Conservation (phyloP, 441 rosid genomes). For the Populus hybrid region DNA sequence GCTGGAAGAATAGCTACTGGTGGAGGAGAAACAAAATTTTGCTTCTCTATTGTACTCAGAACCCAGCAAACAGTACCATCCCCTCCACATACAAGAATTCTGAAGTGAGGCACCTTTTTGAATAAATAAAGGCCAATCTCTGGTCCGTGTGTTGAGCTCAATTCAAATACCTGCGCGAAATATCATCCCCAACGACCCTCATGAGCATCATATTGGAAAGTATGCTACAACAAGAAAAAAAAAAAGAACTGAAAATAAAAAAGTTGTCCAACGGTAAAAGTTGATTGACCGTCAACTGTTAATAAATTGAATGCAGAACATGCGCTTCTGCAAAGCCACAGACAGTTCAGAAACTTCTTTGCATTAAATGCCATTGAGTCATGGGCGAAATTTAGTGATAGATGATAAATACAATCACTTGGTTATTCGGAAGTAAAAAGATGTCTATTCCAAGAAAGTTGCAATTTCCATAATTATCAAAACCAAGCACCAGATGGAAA, state of each 20-base stretch:
- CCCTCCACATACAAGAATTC: conserved; percentile 95
- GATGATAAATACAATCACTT: not conserved
- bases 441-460: not conserved
- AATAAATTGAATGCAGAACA: not conserved
- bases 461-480: not conserved
- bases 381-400: not conserved
- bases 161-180: conserved; percentile 70
- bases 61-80: conserved; percentile 99
- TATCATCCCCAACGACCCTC: conserved; percentile 16
- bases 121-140: conserved; percentile 88
- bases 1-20: conserved; percentile 98
- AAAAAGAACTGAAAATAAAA: not conserved
- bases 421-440: not conserved
- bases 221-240: not conserved
- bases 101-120: conserved; percentile 93
- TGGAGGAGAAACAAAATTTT: conserved; percentile 93
- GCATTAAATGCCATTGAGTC: not conserved
- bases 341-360: not conserved
- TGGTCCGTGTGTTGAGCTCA: conserved; percentile 87
- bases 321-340: not conserved
- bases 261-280: not conserved
- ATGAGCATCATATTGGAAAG: conserved; percentile 1
- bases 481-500: not conserved
- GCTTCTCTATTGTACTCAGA: conserved; percentile 84
- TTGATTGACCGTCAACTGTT: not conserved